Conservation (phyloP, 139 green algal species). For the Bryopsis sp. region DNA sequence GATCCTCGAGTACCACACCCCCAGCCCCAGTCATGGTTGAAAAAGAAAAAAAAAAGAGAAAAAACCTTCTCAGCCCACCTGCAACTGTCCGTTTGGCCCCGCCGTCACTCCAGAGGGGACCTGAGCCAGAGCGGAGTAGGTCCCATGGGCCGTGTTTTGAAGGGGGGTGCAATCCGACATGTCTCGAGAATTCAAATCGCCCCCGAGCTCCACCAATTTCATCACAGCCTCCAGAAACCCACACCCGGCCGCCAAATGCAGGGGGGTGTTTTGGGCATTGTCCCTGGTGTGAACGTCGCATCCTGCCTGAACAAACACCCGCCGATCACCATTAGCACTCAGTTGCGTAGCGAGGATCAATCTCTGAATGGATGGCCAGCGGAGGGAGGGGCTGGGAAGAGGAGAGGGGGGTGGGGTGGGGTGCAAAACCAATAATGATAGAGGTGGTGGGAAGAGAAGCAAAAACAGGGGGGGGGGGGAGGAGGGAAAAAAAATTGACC, state of each 20-base stretch:
- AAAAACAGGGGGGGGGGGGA: too few relatives aligned
- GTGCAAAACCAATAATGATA: too few relatives aligned
- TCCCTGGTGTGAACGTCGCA: conserved; percentile 36
- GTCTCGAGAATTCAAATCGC: conserved; percentile 36
- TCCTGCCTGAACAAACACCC: conserved; percentile 22
- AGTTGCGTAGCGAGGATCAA: too few relatives aligned
- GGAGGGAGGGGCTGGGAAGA: too few relatives aligned
- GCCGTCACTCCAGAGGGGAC: conserved; percentile 24
- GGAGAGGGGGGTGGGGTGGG: too few relatives aligned
- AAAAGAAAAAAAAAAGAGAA: neutral
- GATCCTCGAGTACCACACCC: too few relatives aligned
- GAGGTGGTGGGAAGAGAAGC: too few relatives aligned
- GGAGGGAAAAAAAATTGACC: too few relatives aligned
- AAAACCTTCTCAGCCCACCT: neutral
- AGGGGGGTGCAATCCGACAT: conserved; percentile 47
- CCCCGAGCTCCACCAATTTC: conserved; percentile 36
- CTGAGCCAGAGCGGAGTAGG: conserved; percentile 46
- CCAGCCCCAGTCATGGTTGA: too few relatives aligned
- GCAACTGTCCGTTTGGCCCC: neutral
- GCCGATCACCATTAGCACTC: too few relatives aligned
- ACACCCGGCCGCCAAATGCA: conserved; percentile 55
- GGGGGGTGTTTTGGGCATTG: conserved; percentile 45
- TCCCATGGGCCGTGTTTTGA: conserved; percentile 54
- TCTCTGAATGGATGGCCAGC: too few relatives aligned
- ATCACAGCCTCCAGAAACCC: conserved; percentile 48